Percentiles rank a stretch among this genome's conserved stretches.
Conservation (phyloP, 305 asterid genomes). For the Fraxinus baroniana region DNA sequence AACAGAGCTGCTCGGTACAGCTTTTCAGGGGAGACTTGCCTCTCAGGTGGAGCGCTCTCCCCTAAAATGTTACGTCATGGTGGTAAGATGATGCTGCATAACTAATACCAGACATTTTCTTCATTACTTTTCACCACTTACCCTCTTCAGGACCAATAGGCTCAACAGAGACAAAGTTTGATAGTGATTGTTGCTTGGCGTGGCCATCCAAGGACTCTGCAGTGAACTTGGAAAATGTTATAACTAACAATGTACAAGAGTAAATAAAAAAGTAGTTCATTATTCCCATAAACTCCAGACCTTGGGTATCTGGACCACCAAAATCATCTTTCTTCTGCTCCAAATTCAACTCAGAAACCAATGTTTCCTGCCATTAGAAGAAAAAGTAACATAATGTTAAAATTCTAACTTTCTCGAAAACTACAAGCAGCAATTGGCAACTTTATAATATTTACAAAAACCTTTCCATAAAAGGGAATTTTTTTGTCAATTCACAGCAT, state of each 20-base stretch:
- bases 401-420: neutral
- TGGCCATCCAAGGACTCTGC: slow-evolving; percentile 39
- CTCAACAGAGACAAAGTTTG: slow-evolving; percentile 40
- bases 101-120: slow-evolving; percentile 52
- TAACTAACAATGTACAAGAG: neutral
- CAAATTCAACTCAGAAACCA: slow-evolving; percentile 23
- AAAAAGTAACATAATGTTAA: slow-evolving; percentile 21
- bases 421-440: neutral
- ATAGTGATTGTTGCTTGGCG: slow-evolving; percentile 37
- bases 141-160: slow-evolving; percentile 54
- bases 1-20: slow-evolving; percentile 89
- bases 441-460: neutral
- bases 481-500: slow-evolving; percentile 8
- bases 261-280: neutral
- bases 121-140: slow-evolving; percentile 61
- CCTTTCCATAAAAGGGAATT: neutral
- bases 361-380: slow-evolving; percentile 36
- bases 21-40: slow-evolving; percentile 86
- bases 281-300: slow-evolving; percentile 24
- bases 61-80: slow-evolving; percentile 60
- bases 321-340: slow-evolving; percentile 35
- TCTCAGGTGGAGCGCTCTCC: slow-evolving; percentile 66
- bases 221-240: slow-evolving; percentile 6
- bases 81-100: slow-evolving; percentile 61
- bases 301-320: slow-evolving; percentile 32